phyloP scores from a whole-genome alignment of 1,284 basidiomycete genomes.

The Microstroma glucosiphilum region DNA sequence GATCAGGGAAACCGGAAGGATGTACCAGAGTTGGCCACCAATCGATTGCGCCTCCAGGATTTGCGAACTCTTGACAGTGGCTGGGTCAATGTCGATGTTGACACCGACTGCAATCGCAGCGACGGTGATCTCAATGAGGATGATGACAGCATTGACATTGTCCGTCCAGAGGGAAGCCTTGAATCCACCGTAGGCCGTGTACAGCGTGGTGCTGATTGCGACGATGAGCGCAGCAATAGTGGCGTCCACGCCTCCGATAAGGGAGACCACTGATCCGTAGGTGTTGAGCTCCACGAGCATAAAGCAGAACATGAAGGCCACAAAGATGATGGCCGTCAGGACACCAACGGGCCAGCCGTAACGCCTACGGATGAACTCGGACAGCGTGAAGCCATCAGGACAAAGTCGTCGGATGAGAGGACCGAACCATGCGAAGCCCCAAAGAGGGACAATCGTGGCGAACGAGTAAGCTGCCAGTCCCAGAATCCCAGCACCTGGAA shows the following conservation, averaged over 20 bases:
- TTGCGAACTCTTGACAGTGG: slow-evolving; percentile 32
- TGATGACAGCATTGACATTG: slow-evolving; percentile 49
- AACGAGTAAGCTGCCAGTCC: slow-evolving; percentile 47
- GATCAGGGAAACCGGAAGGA: slow-evolving; percentile 43
- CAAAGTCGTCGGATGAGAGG: slow-evolving; percentile 42
- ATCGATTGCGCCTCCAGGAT: slow-evolving; percentile 36
- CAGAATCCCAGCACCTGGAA: slow-evolving; percentile 44
- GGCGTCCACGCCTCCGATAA: slow-evolving; percentile 38
- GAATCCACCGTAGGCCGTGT: slow-evolving; percentile 51
- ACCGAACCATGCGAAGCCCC: slow-evolving; percentile 49
- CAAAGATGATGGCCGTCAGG: slow-evolving; percentile 42
- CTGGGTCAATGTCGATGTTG: slow-evolving; percentile 39
- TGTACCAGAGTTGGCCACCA: slow-evolving; percentile 50
- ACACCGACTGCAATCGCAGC: slow-evolving; percentile 41
- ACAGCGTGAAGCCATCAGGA: slow-evolving; percentile 49
- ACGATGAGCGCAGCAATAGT: slow-evolving; percentile 47
- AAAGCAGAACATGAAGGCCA: slow-evolving; percentile 51
- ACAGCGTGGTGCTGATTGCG: slow-evolving; percentile 46
- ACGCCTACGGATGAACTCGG: slow-evolving; percentile 47
- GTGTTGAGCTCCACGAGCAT: slow-evolving; percentile 51
- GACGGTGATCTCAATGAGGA: slow-evolving; percentile 46
- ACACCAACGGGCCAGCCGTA: slow-evolving; percentile 49
- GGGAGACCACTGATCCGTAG: slow-evolving; percentile 39
- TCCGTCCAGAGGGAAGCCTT: slow-evolving; percentile 50
- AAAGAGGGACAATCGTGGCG: slow-evolving; percentile 44